Evolutionary conservation across 2,329 filamentous ascomycete species (phyloP), one percentile per base, ranked within the genome.

Genomic region (Chaetomium strumarium): DNA sequence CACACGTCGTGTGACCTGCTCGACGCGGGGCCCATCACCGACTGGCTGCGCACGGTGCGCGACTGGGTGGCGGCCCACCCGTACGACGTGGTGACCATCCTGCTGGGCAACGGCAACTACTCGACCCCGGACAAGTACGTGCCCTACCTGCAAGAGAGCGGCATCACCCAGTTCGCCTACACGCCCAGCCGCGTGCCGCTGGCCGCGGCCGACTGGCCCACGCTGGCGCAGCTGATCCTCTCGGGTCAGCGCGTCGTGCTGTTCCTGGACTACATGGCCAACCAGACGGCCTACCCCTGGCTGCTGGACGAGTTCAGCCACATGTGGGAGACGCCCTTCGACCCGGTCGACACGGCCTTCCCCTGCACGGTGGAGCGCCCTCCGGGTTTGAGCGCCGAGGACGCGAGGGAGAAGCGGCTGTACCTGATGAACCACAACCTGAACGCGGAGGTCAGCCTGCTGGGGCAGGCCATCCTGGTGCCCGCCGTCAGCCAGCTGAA

Each of bases 381-480:
- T 0, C 88, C 88, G 0, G 72, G 79, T 40, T 72, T 95, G 52
- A 63, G 71, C 2, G 63, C 66, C 0, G 69, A 76, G 2, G 75
- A 80, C 8, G 77, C 80, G 0, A 72, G 77, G 80, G 0, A 72
- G 74, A 53, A 74, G 84, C 30, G 84, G 40, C 76, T 95, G 69
- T 95, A 91, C 66, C 77, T 96, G 64, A 80, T 86, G 63, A 96
- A 96, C 70, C 91, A 96, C 73, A 96, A 96, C 66, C 77, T 96
- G 53, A 96, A 96, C 67, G 78, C 85, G 54, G 78, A 90, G 59
- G 79, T 95, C 56, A 78, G 79, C 49, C 70, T 95, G 34, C 80
- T 84, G 2, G 81, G 81, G 30, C 66, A 78, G 14, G 72, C 76
- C 17, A 66, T 93, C 42, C 72, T 90, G 8, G 84, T 93, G 12